Evolutionary conservation across 352 stramenopile genomes (phyloP).

Genomic region (Thalassiosira mediterranea): DNA sequence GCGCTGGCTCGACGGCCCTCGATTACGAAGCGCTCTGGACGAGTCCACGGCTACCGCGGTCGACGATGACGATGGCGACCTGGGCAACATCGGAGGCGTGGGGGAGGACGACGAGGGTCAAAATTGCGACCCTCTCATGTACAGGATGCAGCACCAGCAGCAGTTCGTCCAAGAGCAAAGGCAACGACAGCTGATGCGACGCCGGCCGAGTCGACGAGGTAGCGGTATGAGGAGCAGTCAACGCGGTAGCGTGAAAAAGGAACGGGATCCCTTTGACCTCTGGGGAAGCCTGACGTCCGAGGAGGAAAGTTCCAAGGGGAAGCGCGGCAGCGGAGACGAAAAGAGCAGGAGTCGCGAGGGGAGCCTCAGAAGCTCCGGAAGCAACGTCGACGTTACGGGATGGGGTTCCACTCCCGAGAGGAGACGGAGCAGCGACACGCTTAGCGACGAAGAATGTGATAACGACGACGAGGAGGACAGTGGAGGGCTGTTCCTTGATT

Average conservation of each 20-base stretch:
- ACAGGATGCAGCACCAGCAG: conserved; percentile 22
- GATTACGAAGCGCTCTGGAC: no score
- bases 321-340: neutral
- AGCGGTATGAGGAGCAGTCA: neutral
- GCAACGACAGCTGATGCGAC: neutral
- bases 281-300: conserved; percentile 25
- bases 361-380: neutral
- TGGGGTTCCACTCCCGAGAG: neutral
- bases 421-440: neutral
- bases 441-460: neutral
- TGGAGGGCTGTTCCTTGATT: neutral
- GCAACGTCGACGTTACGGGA: conserved; percentile 2
- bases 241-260: neutral
- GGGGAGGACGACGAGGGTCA: neutral
- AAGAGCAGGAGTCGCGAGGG: neutral
- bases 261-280: conserved; percentile 27
- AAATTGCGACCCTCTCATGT: conserved; percentile 18
- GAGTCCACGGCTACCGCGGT: no score
- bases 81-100: no score
- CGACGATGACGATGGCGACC: no score
- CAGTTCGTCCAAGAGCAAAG: conserved; percentile 6
- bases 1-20: no score
- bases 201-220: neutral
- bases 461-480: neutral
- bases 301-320: no score